Conservation (phyloP, 805 yeast genomes). For the Yarrowia bubula region DNA sequence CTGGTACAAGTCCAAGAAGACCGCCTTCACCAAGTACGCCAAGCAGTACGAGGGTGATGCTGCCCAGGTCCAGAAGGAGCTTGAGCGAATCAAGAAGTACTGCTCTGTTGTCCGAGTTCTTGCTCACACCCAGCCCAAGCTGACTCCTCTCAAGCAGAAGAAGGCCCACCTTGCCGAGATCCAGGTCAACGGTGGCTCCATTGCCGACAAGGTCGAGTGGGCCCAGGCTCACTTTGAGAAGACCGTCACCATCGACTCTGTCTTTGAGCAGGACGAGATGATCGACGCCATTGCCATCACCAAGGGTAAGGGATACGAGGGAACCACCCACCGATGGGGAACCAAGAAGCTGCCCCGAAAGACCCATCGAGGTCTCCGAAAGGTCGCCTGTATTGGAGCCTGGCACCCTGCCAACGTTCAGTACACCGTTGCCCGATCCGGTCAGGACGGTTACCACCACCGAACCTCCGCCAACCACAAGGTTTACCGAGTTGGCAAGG, state of each 20-base stretch:
- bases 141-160: conserved; percentile 99
- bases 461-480: conserved; percentile 99
- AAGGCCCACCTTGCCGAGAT: conserved; percentile 99
- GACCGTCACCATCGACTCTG: conserved; percentile 93
- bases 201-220: conserved; percentile 97
- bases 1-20: conserved; percentile 99
- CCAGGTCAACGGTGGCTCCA: conserved; percentile 99
- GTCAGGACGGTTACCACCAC: conserved; percentile 99
- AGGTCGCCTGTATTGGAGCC: conserved; percentile 99
- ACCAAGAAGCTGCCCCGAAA: conserved; percentile 99
- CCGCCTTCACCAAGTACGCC: conserved; percentile 99
- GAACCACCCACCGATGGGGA: conserved; percentile 99
- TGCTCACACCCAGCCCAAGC: conserved; percentile 99
- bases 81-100: conserved; percentile 98
- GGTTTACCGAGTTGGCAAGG: conserved; percentile 98
- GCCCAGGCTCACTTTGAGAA: conserved; percentile 99
- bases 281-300: conserved; percentile 98
- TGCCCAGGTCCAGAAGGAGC: conserved; percentile 86
- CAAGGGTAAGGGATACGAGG: conserved; percentile 99
- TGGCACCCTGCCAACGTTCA: conserved; percentile 99
- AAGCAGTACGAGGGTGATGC: conserved; percentile 94
- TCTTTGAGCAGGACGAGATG: conserved; percentile 98
- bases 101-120: conserved; percentile 97
- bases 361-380: conserved; percentile 99
- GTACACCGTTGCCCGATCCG: conserved; percentile 99